Evolutionary conservation across 2,329 filamentous ascomycete genomes (phyloP), one percentile per base, ranked within the genome.

Genomic region (Phialocephala subalpina): DNA sequence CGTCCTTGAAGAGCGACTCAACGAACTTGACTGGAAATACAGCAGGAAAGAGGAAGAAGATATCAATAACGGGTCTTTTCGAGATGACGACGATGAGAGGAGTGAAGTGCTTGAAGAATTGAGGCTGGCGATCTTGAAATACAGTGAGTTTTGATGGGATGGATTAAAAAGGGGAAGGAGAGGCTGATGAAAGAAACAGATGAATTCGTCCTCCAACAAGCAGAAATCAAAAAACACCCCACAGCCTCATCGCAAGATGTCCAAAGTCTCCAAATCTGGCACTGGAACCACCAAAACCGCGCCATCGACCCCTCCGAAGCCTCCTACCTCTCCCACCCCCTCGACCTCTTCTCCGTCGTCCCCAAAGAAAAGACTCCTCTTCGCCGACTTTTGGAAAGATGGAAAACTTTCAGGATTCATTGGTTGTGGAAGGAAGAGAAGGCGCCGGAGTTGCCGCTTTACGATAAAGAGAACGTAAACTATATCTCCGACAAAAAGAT

Each of bases 1-100:
- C 0, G 67, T 60, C 0, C 57, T 80, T 0, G 78, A 80, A 64
- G 62, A 76, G 8, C 58, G 75, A 12, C 69, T 80, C 0, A n/a
- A 64, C 0, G 57, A 68, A 7, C 25, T 79, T 1, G 78, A 80
- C 58, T 66, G 35, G 4, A 7, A 12, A 33, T 71, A 69, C 29
- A 76, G 73, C 18, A 58, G 45, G 11, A 73, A 47, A 27, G 58
- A 65, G 11, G 60, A 67, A 0, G 60, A 58, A 0, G 71, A 74
- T 33, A 40, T 72, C 3, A 68, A 77, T 18, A 78, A 78, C 33
- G 75, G 76, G 1, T 70, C 71, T 0, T 68, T 78, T 6, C 60
- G 77, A 25, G 67, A 70, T 2, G 74, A 77, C 11, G 49, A 67
- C 2, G 36, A 70, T 33, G 73, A 73, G 1, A 70, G 76, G 0